Evolutionary conservation across 441 rosid genomes (phyloP), one percentile per base, ranked within the genome.

Genomic region (Euphorbia schlechtendalii): DNA sequence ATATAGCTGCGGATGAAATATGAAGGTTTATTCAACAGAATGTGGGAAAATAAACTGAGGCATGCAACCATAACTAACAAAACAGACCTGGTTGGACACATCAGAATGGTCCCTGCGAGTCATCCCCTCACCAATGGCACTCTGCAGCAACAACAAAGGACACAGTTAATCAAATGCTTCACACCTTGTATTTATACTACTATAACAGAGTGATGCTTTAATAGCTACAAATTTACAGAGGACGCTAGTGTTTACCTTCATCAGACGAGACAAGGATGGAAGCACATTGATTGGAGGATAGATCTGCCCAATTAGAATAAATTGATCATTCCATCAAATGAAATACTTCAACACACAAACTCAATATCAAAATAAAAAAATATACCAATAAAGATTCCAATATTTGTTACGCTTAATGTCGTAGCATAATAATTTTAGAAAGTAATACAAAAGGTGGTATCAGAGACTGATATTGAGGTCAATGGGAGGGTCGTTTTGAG

Each of bases 61-160:
- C 54, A 13, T 27, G 36, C 20, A 27, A 14, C 21, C 8, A 48
- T 17, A 18, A 48, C 53, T 20, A 18, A 5, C 22, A n/a, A 28
- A 17, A 24, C 53, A 24, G 28, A 92, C 99, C 96, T 95, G 99
- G 82, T 95, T 95, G 71, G 99, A 95, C 67, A 95, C 99, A 75
- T 95, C 99, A 25, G 98, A 68, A 76, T 92, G 98, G 78, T 95
- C 99, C 54, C 84, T 73, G 15, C 98, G 98, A 68, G 98, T 95
- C 99, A 95, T 95, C 56, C 98, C 99, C 79, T 95, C 99, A 46
- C 99, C 99, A 73, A 95, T 91, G 65, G 98, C 99, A 88, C 99
- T 95, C 99, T 95, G 80, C 71, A 70, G 1, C 21, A 18, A 48
- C 21, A 17, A 48, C 18, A 48, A 17, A 48, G 53, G 22, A 48